Conservation (phyloP, 129 eudicot species). For the Dittrichia graveolens region DNA sequence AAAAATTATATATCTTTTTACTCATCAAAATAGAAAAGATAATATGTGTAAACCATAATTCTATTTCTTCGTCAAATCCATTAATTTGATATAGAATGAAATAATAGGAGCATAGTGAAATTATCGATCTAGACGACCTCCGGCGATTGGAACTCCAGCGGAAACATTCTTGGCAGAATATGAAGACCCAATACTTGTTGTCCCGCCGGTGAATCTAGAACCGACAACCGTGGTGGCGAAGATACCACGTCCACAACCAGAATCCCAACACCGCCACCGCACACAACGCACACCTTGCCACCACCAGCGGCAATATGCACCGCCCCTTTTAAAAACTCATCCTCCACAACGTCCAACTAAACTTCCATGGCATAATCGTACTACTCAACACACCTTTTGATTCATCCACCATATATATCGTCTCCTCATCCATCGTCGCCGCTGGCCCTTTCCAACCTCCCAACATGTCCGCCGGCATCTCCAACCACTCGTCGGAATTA, state of each 20-base stretch:
- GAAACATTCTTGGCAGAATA: constrained; percentile 75
- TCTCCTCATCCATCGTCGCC: constrained; percentile 71
- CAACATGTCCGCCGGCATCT: constrained; percentile 71
- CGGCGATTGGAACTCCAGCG: constrained; percentile 20
- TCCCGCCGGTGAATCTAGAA: constrained; percentile 60
- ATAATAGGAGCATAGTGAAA: no score
- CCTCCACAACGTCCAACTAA: constrained; percentile 55
- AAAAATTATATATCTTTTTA: no score
- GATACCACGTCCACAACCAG: constrained; percentile 74
- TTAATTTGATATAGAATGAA: no score
- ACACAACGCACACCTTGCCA: constrained; percentile 69
- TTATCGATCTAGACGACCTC: background rate
- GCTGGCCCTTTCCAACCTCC: constrained; percentile 94
- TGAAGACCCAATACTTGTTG: constrained; percentile 48
- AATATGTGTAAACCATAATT: no score
- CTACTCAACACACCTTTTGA: constrained; percentile 50
- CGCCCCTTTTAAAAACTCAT: constrained; percentile 56
- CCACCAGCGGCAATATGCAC: constrained; percentile 58
- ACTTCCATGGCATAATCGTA: constrained; percentile 43
- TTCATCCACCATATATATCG: constrained; percentile 61
- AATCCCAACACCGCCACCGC: constrained; percentile 51
- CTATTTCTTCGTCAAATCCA: no score
- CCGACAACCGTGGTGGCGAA: constrained; percentile 42
- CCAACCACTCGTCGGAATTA: constrained; percentile 47
- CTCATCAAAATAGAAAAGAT: no score